A percentile compares a stretch with the other conserved stretches of the same genome.
Evolutionary conservation across 2,329 filamentous ascomycete species (phyloP).

Genomic region (Ophiobolus disseminans): DNA sequence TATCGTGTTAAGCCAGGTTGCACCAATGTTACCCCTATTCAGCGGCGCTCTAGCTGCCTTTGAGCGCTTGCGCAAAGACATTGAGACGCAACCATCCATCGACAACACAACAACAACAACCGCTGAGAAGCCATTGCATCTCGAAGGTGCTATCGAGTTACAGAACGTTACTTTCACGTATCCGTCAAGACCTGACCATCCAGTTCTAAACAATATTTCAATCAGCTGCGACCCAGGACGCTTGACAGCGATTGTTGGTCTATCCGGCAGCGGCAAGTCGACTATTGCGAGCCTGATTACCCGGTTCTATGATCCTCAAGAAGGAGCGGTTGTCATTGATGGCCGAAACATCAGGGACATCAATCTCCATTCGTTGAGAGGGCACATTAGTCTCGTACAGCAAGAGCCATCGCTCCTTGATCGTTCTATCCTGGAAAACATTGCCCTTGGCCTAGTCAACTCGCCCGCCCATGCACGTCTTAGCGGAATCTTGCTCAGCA

Average conservation of each 20-base stretch:
- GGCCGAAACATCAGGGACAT: slow-evolving; percentile 56
- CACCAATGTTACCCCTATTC: slow-evolving; percentile 59
- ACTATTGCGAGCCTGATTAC: slow-evolving; percentile 50
- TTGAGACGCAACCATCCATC: slow-evolving; percentile 56
- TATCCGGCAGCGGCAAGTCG: slow-evolving; percentile 53
- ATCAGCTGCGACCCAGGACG: slow-evolving; percentile 48
- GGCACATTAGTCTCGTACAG: slow-evolving; percentile 54
- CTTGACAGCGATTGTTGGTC: slow-evolving; percentile 53
- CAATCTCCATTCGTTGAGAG: slow-evolving; percentile 47
- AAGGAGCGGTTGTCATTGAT: slow-evolving; percentile 64
- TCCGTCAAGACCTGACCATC: slow-evolving; percentile 49
- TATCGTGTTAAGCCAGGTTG: slow-evolving; percentile 55
- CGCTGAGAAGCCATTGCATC: slow-evolving; percentile 29
- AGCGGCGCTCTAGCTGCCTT: slow-evolving; percentile 61
- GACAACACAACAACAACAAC: slow-evolving; percentile 42
- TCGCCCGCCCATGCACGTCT: slow-evolving; percentile 51
- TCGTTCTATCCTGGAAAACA: slow-evolving; percentile 61
- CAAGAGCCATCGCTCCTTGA: slow-evolving; percentile 61
- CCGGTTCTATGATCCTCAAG: slow-evolving; percentile 51
- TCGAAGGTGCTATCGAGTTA: slow-evolving; percentile 58
- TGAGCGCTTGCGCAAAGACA: slow-evolving; percentile 64
- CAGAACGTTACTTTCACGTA: slow-evolving; percentile 52
- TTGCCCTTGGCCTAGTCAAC: slow-evolving; percentile 59
- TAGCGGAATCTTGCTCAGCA: slow-evolving; percentile 57
- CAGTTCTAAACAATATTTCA: slow-evolving; percentile 48